These are phyloP conservation scores for Musa schizocarpa DNA, from an alignment of 176 grass and related monocot species.

Conservation along the genomic window DNA sequence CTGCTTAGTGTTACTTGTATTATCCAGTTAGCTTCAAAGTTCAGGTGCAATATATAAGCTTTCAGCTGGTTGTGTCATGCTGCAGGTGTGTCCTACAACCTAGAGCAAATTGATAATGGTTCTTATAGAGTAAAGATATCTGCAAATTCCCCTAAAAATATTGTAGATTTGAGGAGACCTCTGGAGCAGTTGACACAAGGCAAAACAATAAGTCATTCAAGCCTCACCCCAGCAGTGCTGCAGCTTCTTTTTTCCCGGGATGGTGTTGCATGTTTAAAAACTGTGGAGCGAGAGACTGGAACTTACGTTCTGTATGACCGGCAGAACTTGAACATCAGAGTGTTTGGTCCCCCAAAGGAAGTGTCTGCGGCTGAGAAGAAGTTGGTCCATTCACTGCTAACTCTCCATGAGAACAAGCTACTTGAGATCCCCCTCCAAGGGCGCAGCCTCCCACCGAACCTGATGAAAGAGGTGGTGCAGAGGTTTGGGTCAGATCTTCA, in stretches of 20 bases:
- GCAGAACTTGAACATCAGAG: conserved; percentile 58
- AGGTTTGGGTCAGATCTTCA: conserved; percentile 66
- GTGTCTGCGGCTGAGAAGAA: conserved; percentile 50
- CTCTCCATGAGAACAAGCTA: conserved; percentile 44
- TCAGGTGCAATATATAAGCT: conserved; percentile 1
- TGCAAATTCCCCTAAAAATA: conserved; percentile 77
- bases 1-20: neutral
- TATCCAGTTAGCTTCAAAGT: neutral
- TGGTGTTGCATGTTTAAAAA: conserved; percentile 47
- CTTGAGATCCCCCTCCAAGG: conserved; percentile 56
- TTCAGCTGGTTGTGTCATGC: neutral
- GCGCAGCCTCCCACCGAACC: conserved; percentile 38
- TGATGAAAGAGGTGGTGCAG: conserved; percentile 77
- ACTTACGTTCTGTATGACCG: conserved; percentile 72
- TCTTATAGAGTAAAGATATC: conserved; percentile 48
- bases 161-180: conserved; percentile 73
- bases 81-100: conserved; percentile 63
- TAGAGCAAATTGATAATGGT: conserved; percentile 57
- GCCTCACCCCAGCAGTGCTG: conserved; percentile 41
- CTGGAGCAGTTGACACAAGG: conserved; percentile 78
- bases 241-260: conserved; percentile 63
- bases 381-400: conserved; percentile 47
- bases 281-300: conserved; percentile 58
- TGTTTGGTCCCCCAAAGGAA: conserved; percentile 47
- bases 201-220: conserved; percentile 63